Evolutionary conservation across 768 basidiomycete genomes (phyloP).

Genomic region (Lanmaoa pseudosensibilis): DNA sequence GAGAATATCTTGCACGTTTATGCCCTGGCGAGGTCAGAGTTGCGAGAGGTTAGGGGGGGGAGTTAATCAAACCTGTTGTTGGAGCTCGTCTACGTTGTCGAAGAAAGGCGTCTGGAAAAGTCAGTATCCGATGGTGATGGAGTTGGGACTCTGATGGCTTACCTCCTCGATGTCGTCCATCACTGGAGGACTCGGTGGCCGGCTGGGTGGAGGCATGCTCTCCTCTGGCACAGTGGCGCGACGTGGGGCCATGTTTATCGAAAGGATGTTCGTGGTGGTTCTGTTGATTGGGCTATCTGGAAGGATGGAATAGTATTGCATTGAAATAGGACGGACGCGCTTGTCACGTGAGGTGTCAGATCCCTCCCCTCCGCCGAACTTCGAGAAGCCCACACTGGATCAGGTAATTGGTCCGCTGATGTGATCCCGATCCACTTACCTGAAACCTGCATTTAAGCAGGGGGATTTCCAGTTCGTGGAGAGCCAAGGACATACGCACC

Average conservation of each 20-base stretch:
- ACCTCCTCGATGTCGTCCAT: conserved; percentile 47
- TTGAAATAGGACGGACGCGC: conserved; percentile 17
- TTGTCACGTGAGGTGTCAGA: conserved; percentile 21
- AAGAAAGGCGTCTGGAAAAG: conserved; percentile 57
- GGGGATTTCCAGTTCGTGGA: neutral
- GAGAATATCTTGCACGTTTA: conserved; percentile 91
- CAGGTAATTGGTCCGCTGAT: neutral
- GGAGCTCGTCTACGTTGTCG: conserved; percentile 81
- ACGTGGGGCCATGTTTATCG: conserved; percentile 29
- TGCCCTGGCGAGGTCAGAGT: conserved; percentile 56
- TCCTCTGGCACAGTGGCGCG: conserved; percentile 26
- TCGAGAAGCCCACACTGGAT: neutral
- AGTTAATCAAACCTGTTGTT: conserved; percentile 64
- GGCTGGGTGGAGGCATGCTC: conserved; percentile 29
- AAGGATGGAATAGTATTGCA: neutral
- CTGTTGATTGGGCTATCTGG: neutral
- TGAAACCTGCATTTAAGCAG: neutral
- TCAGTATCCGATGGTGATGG: neutral
- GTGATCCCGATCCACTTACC: neutral
- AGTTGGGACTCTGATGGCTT: neutral
- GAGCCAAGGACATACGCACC: neutral
- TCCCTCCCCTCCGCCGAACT: conserved; percentile 2
- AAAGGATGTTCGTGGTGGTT: neutral
- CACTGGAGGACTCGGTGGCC: conserved; percentile 23
- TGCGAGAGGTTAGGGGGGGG: conserved; percentile 4